These are phyloP conservation scores for Macroventuria anomochaeta DNA, from an alignment of 2,329 filamentous ascomycete species.

Conservation along the genomic window DNA sequence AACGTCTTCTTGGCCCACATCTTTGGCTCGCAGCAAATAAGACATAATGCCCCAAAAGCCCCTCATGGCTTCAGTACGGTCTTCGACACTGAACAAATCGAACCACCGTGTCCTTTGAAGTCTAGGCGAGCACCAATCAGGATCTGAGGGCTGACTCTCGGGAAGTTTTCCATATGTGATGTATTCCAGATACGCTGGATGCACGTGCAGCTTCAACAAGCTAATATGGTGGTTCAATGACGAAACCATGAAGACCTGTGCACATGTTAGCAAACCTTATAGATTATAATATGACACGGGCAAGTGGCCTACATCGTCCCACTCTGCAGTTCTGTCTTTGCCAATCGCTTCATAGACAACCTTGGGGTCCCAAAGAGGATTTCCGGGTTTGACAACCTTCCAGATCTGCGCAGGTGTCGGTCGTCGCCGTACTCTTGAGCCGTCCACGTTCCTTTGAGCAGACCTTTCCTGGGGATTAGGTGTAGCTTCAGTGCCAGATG, in stretches of 20 bases:
- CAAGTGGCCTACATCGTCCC: conserved; percentile 59
- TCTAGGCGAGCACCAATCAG: conserved; percentile 58
- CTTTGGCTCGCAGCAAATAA: conserved; percentile 53
- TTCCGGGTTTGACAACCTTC: conserved; percentile 59
- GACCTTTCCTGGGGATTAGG: conserved; percentile 47
- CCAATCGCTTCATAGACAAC: conserved; percentile 64
- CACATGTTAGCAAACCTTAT: conserved; percentile 1
- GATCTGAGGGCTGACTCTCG: conserved; percentile 30
- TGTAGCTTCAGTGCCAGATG: conserved; percentile 33
- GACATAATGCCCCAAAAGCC: conserved; percentile 65
- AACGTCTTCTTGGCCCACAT: conserved; percentile 11
- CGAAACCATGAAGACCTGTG: conserved; percentile 66
- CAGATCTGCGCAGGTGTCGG: conserved; percentile 59
- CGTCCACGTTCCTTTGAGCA: conserved; percentile 29
- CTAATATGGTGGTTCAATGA: conserved; percentile 68
- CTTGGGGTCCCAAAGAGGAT: conserved; percentile 63
- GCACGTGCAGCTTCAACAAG: conserved; percentile 64
- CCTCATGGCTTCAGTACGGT: conserved; percentile 63
- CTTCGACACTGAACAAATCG: conserved; percentile 61
- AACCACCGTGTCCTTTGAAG: conserved; percentile 65
- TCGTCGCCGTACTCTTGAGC: conserved; percentile 47
- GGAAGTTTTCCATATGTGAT: conserved; percentile 55
- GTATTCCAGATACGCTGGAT: conserved; percentile 62
- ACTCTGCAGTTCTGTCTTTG: conserved; percentile 54
- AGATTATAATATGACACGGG: conserved; percentile 1